Conservation (phyloP, 305 asterid species). For the Striga hermonthica region DNA sequence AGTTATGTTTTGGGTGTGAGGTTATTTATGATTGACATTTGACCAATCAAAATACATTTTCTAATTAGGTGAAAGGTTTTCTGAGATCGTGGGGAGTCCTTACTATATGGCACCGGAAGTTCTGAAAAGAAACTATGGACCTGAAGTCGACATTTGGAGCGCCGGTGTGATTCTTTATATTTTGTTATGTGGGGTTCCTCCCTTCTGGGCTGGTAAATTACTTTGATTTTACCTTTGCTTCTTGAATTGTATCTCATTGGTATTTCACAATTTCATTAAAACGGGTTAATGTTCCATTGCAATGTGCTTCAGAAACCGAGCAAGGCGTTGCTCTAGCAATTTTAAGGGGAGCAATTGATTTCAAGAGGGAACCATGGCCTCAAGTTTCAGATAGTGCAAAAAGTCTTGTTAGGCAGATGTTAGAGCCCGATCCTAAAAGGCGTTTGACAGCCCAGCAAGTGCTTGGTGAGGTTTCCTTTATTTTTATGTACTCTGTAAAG, state of each 20-base stretch:
- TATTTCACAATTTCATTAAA: no score
- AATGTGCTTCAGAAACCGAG: constrained; percentile 64
- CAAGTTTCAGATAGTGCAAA: constrained; percentile 87
- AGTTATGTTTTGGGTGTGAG: no score
- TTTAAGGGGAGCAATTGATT: constrained; percentile 79
- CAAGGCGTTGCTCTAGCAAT: constrained; percentile 97
- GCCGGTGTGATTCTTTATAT: constrained; percentile 88
- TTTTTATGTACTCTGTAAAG: constrained; percentile 18
- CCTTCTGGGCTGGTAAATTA: constrained; percentile 87
- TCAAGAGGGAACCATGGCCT: constrained; percentile 97
- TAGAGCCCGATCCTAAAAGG: constrained; percentile 80
- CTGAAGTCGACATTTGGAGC: constrained; percentile 88
- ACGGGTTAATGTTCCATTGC: not conserved
- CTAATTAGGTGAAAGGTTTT: constrained; percentile 66
- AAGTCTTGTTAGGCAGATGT: constrained; percentile 86
- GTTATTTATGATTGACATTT: no score
- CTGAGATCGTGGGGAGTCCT: constrained; percentile 98
- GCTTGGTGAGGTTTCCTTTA: constrained; percentile 60
- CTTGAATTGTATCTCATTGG: no score
- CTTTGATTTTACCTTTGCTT: not conserved
- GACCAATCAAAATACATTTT: no score
- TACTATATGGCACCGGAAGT: constrained; percentile 96
- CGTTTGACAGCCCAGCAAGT: constrained; percentile 95
- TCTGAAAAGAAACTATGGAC: constrained; percentile 81
- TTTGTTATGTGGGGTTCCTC: constrained; percentile 93